Conservation (phyloP, 768 basidiomycete genomes). For the Suillus occidentalis region DNA sequence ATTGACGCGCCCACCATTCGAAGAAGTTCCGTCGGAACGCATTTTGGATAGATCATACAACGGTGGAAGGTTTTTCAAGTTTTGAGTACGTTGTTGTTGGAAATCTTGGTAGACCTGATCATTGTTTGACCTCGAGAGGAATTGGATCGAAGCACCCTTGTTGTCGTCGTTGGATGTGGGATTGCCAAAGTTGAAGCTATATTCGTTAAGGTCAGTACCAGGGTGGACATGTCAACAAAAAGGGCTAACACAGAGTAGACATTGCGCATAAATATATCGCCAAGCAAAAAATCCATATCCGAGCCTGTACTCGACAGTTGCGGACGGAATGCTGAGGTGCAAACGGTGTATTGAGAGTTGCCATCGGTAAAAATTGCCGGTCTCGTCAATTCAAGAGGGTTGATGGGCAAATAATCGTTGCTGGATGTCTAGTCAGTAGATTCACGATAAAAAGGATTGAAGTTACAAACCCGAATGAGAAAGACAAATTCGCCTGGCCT, state of each 20-base stretch:
- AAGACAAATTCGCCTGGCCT: slow-evolving; percentile 29
- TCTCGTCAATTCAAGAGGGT: slow-evolving; percentile 44
- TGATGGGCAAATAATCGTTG: slow-evolving; percentile 36
- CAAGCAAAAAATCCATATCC: slow-evolving; percentile 42
- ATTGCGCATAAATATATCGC: slow-evolving; percentile 47
- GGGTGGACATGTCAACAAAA: not conserved
- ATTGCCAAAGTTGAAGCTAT: slow-evolving; percentile 46
- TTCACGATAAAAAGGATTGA: not conserved
- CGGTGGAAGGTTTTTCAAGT: slow-evolving; percentile 20
- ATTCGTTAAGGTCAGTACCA: not conserved
- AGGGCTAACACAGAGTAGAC: slow-evolving; percentile 42
- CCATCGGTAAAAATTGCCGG: slow-evolving; percentile 25
- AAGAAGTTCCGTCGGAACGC: slow-evolving; percentile 20
- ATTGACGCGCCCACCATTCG: slow-evolving; percentile 9
- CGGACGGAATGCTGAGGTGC: slow-evolving; percentile 35
- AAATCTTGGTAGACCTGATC: slow-evolving; percentile 36
- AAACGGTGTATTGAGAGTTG: slow-evolving; percentile 39
- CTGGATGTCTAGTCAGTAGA: slow-evolving; percentile 14
- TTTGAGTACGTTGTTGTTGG: slow-evolving; percentile 5
- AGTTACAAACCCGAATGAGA: slow-evolving; percentile 18
- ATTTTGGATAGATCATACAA: slow-evolving; percentile 25
- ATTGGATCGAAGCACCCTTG: slow-evolving; percentile 39
- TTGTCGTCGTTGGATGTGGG: slow-evolving; percentile 12
- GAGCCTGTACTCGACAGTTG: slow-evolving; percentile 23
- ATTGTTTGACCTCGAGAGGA: slow-evolving; percentile 38